A percentile compares a stretch with the other conserved stretches of the same genome.
These are phyloP conservation scores for Trichophyton benhamiae DNA, from an alignment of 2,329 filamentous ascomycete species.

Conservation along the genomic window DNA sequence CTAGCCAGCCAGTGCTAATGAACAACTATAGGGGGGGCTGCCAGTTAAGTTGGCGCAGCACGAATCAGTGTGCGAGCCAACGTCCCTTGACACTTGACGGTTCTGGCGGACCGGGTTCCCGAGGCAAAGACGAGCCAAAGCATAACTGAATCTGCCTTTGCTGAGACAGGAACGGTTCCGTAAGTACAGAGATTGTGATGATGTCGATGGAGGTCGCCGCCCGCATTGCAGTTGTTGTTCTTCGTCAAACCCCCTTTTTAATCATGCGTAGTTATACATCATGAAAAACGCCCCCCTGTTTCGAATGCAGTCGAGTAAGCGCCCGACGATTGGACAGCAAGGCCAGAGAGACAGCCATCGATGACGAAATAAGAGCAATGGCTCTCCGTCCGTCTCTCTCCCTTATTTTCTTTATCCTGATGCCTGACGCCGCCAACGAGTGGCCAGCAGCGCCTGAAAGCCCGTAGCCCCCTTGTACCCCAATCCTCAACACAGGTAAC, in stretches of 20 bases:
- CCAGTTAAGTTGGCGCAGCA: too few relatives aligned
- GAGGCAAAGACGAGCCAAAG: background rate
- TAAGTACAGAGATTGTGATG: background rate
- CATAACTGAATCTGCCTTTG: background rate
- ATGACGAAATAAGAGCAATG: background rate
- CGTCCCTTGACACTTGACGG: background rate
- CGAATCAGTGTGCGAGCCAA: background rate
- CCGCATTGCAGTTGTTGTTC: too few relatives aligned
- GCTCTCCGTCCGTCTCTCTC: background rate
- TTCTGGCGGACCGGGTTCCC: background rate
- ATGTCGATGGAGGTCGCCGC: too few relatives aligned
- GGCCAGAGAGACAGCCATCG: background rate
- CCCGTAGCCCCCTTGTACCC: background rate
- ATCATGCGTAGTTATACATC: too few relatives aligned
- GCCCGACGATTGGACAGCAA: background rate
- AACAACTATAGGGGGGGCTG: too few relatives aligned
- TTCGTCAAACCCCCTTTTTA: too few relatives aligned
- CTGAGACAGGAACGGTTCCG: slow-evolving; percentile 1
- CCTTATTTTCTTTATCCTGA: background rate
- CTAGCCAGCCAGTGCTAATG: too few relatives aligned
- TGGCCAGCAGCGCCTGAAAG: background rate
- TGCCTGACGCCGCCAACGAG: background rate
- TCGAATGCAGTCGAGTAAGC: background rate
- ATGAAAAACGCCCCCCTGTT: background rate
- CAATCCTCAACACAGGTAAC: background rate